A percentile compares a stretch with the other conserved stretches of the same genome.
phyloP scores from a whole-genome alignment of 2,329 filamentous ascomycete genomes.

The Didymella glomerata region DNA sequence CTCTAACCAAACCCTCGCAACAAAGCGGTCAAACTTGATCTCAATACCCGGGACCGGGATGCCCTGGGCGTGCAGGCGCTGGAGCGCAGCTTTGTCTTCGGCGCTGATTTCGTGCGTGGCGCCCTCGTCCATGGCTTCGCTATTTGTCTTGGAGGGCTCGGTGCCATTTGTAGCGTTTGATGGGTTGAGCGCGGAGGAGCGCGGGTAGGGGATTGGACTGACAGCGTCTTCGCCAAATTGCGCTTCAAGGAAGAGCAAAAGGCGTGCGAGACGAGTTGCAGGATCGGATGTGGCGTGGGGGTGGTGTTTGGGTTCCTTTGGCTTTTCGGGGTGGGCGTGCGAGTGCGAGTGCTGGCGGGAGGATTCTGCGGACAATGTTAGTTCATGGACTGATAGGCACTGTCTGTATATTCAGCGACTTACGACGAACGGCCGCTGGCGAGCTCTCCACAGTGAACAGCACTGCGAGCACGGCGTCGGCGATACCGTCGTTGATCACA shows the following conservation, averaged over 20 bases:
- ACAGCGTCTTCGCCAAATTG: slow-evolving; percentile 91
- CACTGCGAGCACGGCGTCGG: slow-evolving; percentile 95
- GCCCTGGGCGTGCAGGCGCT: slow-evolving; percentile 80
- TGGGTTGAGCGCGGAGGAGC: slow-evolving; percentile 56
- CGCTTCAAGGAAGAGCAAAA: slow-evolving; percentile 95
- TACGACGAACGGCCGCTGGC: slow-evolving; percentile 92
- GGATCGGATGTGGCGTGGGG: slow-evolving; percentile 76
- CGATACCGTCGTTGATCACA: slow-evolving; percentile 95
- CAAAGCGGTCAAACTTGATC: slow-evolving; percentile 86
- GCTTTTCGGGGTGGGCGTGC: slow-evolving; percentile 20
- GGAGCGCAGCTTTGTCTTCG: slow-evolving; percentile 66
- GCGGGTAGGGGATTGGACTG: slow-evolving; percentile 74
- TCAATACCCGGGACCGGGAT: slow-evolving; percentile 90
- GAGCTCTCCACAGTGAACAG: slow-evolving; percentile 92
- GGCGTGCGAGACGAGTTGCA: slow-evolving; percentile 79
- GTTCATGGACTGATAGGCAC: background rate
- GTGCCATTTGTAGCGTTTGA: slow-evolving; percentile 9
- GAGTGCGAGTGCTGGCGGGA: slow-evolving; percentile 47
- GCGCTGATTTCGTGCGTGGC: slow-evolving; percentile 25
- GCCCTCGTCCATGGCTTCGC: slow-evolving; percentile 1
- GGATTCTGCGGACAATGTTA: slow-evolving; percentile 40
- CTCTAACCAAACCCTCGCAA: slow-evolving; percentile 91
- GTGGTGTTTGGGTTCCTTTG: slow-evolving; percentile 60
- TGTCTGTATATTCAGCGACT: slow-evolving; percentile 40
- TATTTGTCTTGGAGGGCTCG: slow-evolving; percentile 2